phyloP scores from a whole-genome alignment of 371 early-diverging fungal species.

The Polyrhizophydium stewartii region DNA sequence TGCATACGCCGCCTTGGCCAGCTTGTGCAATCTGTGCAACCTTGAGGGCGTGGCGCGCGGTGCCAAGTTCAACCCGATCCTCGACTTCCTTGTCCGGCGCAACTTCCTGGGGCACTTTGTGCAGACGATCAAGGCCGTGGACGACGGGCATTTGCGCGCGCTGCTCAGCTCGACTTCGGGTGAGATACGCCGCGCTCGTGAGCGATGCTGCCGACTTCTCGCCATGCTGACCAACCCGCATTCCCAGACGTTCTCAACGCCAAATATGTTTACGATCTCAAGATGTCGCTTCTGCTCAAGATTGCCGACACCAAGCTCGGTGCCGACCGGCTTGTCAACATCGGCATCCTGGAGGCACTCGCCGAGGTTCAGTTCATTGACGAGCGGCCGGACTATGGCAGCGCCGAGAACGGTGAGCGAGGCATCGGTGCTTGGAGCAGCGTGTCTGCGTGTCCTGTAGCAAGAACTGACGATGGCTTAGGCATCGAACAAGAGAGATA shows the following conservation, averaged over 20 bases:
- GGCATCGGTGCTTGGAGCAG: too few relatives aligned
- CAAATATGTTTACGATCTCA: slow-evolving; percentile 75
- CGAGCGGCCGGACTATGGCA: slow-evolving; percentile 46
- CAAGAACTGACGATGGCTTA: too few relatives aligned
- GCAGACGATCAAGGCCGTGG: slow-evolving; percentile 56
- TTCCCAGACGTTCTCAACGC: slow-evolving; percentile 7
- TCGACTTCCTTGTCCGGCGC: slow-evolving; percentile 59
- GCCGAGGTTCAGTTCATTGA: slow-evolving; percentile 71
- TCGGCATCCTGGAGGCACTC: slow-evolving; percentile 73
- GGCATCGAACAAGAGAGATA: slow-evolving; percentile 42
- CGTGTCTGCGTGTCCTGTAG: too few relatives aligned
- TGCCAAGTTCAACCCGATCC: slow-evolving; percentile 48
- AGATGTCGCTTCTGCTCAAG: slow-evolving; percentile 74
- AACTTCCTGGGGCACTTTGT: slow-evolving; percentile 66
- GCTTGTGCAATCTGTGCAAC: slow-evolving; percentile 36
- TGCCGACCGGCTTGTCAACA: slow-evolving; percentile 66
- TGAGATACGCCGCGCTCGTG: background rate
- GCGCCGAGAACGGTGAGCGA: slow-evolving; percentile 11
- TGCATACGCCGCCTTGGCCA: slow-evolving; percentile 73
- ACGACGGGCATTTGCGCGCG: slow-evolving; percentile 62
- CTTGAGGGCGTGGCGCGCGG: background rate
- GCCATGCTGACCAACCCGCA: too few relatives aligned
- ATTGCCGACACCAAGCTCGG: slow-evolving; percentile 72
- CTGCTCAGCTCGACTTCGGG: slow-evolving; percentile 39
- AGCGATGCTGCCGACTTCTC: too few relatives aligned